Conservation (phyloP, 83 land plant genomes). For the Thuja plicata region DNA sequence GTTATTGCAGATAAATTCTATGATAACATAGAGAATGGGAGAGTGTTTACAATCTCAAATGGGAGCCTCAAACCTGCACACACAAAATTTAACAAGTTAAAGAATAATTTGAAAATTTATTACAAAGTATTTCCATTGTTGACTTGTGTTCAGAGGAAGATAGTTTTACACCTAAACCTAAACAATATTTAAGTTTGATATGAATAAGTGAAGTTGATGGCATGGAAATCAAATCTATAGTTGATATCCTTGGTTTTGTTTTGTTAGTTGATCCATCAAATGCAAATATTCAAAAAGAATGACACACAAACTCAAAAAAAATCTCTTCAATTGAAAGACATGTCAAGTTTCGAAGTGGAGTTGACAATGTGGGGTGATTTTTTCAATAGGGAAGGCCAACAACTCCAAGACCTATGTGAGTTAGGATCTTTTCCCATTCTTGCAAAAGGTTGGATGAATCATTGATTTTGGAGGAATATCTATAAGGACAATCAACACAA, state of each 20-base stretch:
- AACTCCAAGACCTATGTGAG: conserved; percentile 71
- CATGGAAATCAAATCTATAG: conserved; percentile 65
- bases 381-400: conserved; percentile 86
- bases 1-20: no score
- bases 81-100: conserved; percentile 78
- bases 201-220: conserved; percentile 81
- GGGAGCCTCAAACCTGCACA: conserved; percentile 70
- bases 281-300: conserved; percentile 84
- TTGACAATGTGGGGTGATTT: no score
- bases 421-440: conserved; percentile 67
- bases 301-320: conserved; percentile 91
- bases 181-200: conserved; percentile 69
- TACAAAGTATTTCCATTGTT: conserved; percentile 69
- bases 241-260: conserved; percentile 89
- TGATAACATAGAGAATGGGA: no score
- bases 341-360: no score
- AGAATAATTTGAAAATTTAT: conserved; percentile 90
- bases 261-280: conserved; percentile 62
- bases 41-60: no score
- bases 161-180: conserved; percentile 65
- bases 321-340: conserved; percentile 74
- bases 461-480: conserved; percentile 95
- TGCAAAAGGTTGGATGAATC: conserved; percentile 87
- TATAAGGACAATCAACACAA: conserved; percentile 74
- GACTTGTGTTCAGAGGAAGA: conserved; percentile 91